Conservation (phyloP, 148 eudicot species). For the Linanthus parryae region DNA sequence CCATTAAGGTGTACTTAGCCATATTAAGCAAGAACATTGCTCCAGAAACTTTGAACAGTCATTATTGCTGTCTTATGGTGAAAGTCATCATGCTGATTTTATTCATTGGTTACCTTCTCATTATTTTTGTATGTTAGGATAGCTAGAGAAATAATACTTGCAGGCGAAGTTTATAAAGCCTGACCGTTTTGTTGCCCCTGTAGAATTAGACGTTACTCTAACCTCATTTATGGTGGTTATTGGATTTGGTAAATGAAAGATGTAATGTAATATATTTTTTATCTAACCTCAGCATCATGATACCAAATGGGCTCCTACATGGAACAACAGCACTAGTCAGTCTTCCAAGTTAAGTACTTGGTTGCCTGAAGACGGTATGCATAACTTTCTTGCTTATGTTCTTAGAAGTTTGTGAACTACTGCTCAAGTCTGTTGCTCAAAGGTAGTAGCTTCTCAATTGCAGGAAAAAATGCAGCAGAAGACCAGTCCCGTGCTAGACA, state of each 20-base stretch:
- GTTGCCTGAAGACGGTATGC: conserved; percentile 81
- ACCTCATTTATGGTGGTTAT: neutral
- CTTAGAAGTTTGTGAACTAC: no score
- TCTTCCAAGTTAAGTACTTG: conserved; percentile 88
- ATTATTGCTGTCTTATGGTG: neutral
- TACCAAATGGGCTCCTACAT: conserved; percentile 35
- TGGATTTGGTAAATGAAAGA: no score
- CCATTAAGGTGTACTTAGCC: neutral
- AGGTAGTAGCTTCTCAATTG: neutral
- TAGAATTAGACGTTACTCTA: conserved; percentile 3
- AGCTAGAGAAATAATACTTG: no score
- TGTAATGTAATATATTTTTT: conserved; percentile 7
- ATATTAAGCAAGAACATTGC: neutral
- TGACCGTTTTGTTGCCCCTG: neutral
- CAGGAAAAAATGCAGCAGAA: conserved; percentile 35
- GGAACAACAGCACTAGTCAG: conserved; percentile 37
- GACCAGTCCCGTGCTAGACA: conserved; percentile 34
- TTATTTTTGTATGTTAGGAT: no score
- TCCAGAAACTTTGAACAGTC: neutral
- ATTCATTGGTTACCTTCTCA: neutral
- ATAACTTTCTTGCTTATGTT: neutral
- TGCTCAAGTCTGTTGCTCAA: no score
- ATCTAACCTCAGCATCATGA: conserved; percentile 32
- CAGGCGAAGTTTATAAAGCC: neutral
- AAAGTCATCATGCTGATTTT: neutral